A percentile compares a stretch with the other conserved stretches of the same genome.
Conservation (phyloP, 805 yeast species). For the Yarrowia porcina region DNA sequence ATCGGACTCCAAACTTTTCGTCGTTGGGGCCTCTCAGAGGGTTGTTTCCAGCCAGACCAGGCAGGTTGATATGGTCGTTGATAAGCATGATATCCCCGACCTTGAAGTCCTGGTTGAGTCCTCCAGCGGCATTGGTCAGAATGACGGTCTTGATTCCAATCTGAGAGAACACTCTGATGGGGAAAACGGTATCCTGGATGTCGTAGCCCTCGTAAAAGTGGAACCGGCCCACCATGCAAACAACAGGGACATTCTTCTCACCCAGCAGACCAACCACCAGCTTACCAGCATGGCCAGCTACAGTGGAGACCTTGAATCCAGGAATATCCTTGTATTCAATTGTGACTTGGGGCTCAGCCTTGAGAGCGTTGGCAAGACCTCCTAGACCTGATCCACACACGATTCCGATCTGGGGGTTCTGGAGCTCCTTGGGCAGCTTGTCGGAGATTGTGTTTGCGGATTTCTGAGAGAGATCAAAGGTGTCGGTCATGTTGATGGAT, state of each 20-base stretch:
- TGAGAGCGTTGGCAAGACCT: constrained; percentile 62
- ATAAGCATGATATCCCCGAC: constrained; percentile 93
- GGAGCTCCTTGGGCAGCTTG: constrained; percentile 30
- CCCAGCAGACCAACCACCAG: constrained; percentile 78
- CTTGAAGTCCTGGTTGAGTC: constrained; percentile 58
- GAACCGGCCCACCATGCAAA: constrained; percentile 90
- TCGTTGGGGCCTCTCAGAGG: constrained; percentile 87
- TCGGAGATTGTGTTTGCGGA: constrained; percentile 29
- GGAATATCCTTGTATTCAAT: constrained; percentile 71
- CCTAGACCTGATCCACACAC: constrained; percentile 96
- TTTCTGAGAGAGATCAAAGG: constrained; percentile 13
- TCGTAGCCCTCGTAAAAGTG: constrained; percentile 82
- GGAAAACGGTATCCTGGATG: constrained; percentile 79
- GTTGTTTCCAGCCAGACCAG: constrained; percentile 86
- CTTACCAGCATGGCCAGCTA: constrained; percentile 85
- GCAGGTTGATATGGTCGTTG: constrained; percentile 82
- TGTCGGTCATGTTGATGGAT: not conserved
- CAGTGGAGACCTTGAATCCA: constrained; percentile 76
- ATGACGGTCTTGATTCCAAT: constrained; percentile 62
- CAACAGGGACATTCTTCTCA: constrained; percentile 64
- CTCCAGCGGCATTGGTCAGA: constrained; percentile 94
- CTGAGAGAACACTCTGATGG: constrained; percentile 68
- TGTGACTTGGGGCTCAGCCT: constrained; percentile 41
- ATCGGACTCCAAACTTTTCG: constrained; percentile 77
- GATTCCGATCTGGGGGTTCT: constrained; percentile 62